Evolutionary conservation across 2,329 filamentous ascomycete genomes (phyloP).

Genomic region (Didymella segeticola): DNA sequence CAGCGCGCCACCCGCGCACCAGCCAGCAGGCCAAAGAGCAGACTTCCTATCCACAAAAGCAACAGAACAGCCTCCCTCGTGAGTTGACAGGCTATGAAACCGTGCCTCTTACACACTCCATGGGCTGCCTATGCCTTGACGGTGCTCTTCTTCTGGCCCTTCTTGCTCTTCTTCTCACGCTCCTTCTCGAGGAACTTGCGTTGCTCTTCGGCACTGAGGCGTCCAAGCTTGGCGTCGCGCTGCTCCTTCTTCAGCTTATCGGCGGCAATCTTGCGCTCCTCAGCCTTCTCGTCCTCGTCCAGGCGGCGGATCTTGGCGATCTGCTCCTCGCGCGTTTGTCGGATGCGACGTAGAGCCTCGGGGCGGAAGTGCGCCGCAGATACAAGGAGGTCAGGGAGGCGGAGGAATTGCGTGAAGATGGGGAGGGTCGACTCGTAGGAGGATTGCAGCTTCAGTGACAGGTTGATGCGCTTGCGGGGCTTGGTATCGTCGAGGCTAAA

Average conservation of each 20-base stretch:
- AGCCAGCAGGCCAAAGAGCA: background rate
- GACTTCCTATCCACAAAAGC: background rate
- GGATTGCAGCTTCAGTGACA: slow-evolving; percentile 73
- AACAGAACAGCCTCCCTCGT: background rate
- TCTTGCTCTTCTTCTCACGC: slow-evolving; percentile 81
- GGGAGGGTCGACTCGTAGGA: slow-evolving; percentile 68
- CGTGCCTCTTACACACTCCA: background rate
- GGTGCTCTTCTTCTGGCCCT: slow-evolving; percentile 68
- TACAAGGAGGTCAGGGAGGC: slow-evolving; percentile 83
- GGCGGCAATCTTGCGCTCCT: slow-evolving; percentile 61
- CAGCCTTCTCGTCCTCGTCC: slow-evolving; percentile 73
- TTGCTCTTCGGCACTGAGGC: slow-evolving; percentile 67
- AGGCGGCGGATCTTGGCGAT: slow-evolving; percentile 79
- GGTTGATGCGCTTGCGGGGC: slow-evolving; percentile 84
- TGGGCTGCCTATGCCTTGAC: slow-evolving; percentile 50
- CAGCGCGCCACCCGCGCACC: background rate
- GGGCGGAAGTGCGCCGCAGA: slow-evolving; percentile 82
- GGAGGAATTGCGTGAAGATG: slow-evolving; percentile 81
- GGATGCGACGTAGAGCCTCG: slow-evolving; percentile 85
- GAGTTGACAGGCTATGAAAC: background rate
- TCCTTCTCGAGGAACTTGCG: slow-evolving; percentile 75
- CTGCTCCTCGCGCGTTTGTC: slow-evolving; percentile 78
- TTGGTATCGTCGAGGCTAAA: slow-evolving; percentile 79
- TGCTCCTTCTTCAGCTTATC: slow-evolving; percentile 80
- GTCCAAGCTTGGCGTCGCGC: slow-evolving; percentile 73